These are phyloP conservation scores for Schizothecium vesticola DNA, from an alignment of 495 filamentous ascomycete genomes.

Conservation along the genomic window DNA sequence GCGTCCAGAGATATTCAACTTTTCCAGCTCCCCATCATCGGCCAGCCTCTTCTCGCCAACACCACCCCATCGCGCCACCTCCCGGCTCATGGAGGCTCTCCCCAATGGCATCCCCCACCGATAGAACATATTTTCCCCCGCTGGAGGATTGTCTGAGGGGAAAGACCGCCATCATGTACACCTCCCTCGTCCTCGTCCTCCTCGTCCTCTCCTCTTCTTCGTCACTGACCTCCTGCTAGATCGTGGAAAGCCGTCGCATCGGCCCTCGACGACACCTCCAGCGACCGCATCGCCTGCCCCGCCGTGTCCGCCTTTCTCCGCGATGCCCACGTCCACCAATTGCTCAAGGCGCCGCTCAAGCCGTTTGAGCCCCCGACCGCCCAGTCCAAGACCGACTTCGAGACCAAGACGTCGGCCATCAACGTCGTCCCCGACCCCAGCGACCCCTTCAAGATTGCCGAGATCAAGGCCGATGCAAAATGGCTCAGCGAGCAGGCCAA, in stretches of 20 bases:
- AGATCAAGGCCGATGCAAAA: slow-evolving; percentile 78
- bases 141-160: slow-evolving; percentile 44
- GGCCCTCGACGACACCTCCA: slow-evolving; percentile 52
- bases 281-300: slow-evolving; percentile 42
- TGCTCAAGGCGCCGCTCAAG: slow-evolving; percentile 59
- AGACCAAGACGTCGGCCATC: slow-evolving; percentile 86
- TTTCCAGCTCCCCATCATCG: slow-evolving; percentile 3
- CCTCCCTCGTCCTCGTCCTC: slow-evolving; percentile 51
- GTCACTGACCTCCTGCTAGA: slow-evolving; percentile 49
- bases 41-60: slow-evolving; percentile 7
- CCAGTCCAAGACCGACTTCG: slow-evolving; percentile 65
- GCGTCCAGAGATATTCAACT: slow-evolving; percentile 16
- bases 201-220: not conserved
- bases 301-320: slow-evolving; percentile 59
- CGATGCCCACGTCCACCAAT: slow-evolving; percentile 57
- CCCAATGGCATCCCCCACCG: slow-evolving; percentile 61
- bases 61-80: slow-evolving; percentile 4
- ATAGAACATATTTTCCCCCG: slow-evolving; percentile 44
- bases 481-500: slow-evolving; percentile 74
- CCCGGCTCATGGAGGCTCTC: slow-evolving; percentile 36
- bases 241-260: slow-evolving; percentile 73
- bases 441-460: slow-evolving; percentile 64
- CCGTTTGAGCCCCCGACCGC: slow-evolving; percentile 55
- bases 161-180: slow-evolving; percentile 40
- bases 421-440: slow-evolving; percentile 68